phyloP scores from a whole-genome alignment of 2,329 filamentous ascomycete species.

The Dendrostoma leiphaemia region DNA sequence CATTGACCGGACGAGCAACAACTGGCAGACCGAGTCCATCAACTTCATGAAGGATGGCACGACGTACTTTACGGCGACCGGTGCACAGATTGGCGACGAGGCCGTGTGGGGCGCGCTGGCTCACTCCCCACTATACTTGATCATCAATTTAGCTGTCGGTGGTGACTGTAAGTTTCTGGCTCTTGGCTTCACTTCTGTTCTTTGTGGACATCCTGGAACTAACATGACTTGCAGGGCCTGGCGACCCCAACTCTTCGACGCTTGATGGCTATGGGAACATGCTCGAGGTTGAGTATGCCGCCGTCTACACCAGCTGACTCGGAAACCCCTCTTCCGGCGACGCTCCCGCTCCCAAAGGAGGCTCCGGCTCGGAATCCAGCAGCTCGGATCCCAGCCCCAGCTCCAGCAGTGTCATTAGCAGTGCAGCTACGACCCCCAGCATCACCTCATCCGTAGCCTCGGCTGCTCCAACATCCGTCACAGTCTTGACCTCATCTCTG shows the following conservation, averaged over 20 bases:
- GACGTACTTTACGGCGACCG: constrained; percentile 42
- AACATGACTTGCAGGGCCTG: constrained; percentile 35
- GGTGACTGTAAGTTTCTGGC: constrained; percentile 47
- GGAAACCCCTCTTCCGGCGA: constrained; percentile 3
- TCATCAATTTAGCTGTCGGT: constrained; percentile 56
- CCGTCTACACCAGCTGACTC: constrained; percentile 23
- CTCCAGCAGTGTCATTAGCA: neutral
- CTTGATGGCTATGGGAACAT: constrained; percentile 24
- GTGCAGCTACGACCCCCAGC: neutral
- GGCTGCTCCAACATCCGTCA: neutral
- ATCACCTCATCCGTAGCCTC: neutral
- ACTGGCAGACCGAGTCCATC: constrained; percentile 49
- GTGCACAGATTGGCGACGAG: constrained; percentile 41
- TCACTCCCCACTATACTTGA: constrained; percentile 48
- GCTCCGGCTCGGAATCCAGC: neutral
- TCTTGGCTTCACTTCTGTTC: no score
- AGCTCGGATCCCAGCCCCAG: neutral
- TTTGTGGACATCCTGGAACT: constrained; percentile 7
- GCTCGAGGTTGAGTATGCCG: constrained; percentile 29
- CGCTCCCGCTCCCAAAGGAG: constrained; percentile 1
- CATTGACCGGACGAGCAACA: constrained; percentile 44
- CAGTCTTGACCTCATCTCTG: neutral
- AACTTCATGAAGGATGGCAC: constrained; percentile 48
- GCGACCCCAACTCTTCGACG: constrained; percentile 39
- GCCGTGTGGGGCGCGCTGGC: constrained; percentile 49